A percentile compares a stretch with the other conserved stretches of the same genome.
Evolutionary conservation across 139 green algal species (phyloP).

Genomic region (Diplosphaera chodatii): DNA sequence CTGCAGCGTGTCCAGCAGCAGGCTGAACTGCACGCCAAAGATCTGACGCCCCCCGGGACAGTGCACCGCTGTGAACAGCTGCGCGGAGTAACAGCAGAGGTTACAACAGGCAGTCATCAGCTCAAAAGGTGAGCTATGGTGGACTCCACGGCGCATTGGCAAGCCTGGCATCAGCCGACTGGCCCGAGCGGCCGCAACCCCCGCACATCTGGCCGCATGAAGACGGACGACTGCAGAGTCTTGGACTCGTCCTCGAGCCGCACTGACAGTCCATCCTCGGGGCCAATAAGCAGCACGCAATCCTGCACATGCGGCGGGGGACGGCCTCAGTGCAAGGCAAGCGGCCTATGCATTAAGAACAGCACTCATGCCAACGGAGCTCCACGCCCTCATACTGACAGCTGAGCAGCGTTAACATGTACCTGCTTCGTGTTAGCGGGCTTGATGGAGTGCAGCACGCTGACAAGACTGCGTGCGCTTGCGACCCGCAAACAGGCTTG

Average conservation of each 20-base stretch:
- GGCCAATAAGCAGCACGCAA: slow-evolving; percentile 22
- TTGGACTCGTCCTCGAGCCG: slow-evolving; percentile 51
- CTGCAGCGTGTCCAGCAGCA: slow-evolving; percentile 43
- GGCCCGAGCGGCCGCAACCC: too few species aligned
- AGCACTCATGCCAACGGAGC: too few species aligned
- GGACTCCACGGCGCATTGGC: too few species aligned
- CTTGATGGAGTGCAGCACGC: slow-evolving; percentile 32
- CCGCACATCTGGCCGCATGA: slow-evolving; percentile 31
- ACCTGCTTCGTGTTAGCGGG: slow-evolving; percentile 33
- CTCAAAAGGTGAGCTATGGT: too few species aligned
- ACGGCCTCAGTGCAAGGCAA: too few species aligned
- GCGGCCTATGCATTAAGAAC: too few species aligned
- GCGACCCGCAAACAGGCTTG: slow-evolving; percentile 5
- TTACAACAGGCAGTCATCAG: too few species aligned
- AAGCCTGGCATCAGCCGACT: too few species aligned
- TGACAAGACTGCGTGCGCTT: slow-evolving; percentile 20
- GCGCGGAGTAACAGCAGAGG: background rate
- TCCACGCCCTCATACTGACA: too few species aligned
- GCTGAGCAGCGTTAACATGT: too few species aligned
- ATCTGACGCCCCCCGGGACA: slow-evolving; percentile 8
- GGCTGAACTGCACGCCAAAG: slow-evolving; percentile 32
- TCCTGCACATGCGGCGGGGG: slow-evolving; percentile 17
- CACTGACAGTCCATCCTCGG: slow-evolving; percentile 25
- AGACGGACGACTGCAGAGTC: slow-evolving; percentile 32
- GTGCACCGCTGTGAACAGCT: slow-evolving; percentile 34